Evolutionary conservation across 179 eudicot species (phyloP).

Genomic region (Sideroxylon spinosum): DNA sequence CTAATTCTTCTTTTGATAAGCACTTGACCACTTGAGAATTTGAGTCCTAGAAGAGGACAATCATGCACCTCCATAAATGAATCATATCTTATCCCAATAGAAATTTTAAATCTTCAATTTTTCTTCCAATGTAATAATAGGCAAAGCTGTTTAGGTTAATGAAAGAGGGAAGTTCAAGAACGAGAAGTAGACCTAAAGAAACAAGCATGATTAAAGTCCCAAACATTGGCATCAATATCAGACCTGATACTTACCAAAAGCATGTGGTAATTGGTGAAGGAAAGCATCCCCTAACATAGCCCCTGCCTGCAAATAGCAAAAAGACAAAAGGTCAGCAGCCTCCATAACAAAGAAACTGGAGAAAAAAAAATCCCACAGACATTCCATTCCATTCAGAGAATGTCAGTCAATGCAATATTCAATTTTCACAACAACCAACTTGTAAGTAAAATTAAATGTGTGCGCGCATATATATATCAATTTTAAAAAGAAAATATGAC

Average conservation of each 20-base stretch:
- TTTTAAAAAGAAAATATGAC: not conserved
- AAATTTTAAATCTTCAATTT: not conserved
- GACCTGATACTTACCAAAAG: conserved; percentile 60
- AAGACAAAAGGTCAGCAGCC: conserved; percentile 13
- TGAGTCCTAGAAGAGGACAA: not conserved
- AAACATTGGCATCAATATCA: conserved; percentile 17
- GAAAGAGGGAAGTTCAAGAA: not conserved
- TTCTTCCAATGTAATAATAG: not conserved
- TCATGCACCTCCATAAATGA: not conserved
- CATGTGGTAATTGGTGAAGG: conserved; percentile 95
- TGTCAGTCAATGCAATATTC: not conserved
- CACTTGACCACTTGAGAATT: not conserved
- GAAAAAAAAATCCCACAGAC: not conserved
- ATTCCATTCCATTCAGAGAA: not conserved
- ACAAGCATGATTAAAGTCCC: conserved; percentile 2
- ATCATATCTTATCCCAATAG: not conserved
- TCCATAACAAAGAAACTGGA: not conserved
- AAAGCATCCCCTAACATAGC: conserved; percentile 98
- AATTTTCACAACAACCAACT: not conserved
- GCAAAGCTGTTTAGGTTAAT: not conserved
- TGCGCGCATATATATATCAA: no score
- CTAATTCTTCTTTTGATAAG: no score
- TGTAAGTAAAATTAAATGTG: not conserved
- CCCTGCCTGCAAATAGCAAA: conserved; percentile 67
- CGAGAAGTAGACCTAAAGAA: not conserved